Evolutionary conservation across 2,329 filamentous ascomycete genomes (phyloP).

Genomic region (Fusarium lyarnte): DNA sequence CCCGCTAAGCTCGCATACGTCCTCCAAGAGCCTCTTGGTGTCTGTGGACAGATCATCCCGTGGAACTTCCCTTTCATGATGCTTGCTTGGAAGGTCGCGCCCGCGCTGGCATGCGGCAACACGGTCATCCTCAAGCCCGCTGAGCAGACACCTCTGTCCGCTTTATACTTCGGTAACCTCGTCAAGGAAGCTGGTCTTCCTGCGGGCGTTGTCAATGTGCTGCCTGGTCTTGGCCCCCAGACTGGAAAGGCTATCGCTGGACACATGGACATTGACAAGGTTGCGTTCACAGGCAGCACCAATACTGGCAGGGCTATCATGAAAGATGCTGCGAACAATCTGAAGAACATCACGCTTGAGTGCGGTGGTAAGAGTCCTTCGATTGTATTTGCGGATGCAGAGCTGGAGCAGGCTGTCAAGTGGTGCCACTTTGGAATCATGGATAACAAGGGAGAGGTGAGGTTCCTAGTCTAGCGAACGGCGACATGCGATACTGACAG

Average conservation of each 20-base stretch:
- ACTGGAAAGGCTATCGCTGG: conserved; percentile 71
- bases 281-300: conserved; percentile 77
- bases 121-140: conserved; percentile 67
- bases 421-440: conserved; percentile 51
- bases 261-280: conserved; percentile 72
- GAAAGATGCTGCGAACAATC: conserved; percentile 69
- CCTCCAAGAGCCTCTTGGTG: conserved; percentile 73
- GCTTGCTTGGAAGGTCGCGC: conserved; percentile 77
- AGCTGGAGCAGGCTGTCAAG: conserved; percentile 70
- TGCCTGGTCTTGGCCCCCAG: conserved; percentile 71
- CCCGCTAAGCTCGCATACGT: conserved; percentile 73
- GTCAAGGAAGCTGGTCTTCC: conserved; percentile 76
- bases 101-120: conserved; percentile 68
- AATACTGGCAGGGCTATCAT: conserved; percentile 73
- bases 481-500: neutral
- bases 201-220: conserved; percentile 76
- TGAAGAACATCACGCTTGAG: conserved; percentile 68
- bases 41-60: conserved; percentile 73
- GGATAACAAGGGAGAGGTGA: conserved; percentile 67
- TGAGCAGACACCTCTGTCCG: conserved; percentile 68
- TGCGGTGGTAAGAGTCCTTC: conserved; percentile 68
- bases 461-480: rapidly evolving
- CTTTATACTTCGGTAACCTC: conserved; percentile 68
- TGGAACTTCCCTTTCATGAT: conserved; percentile 50
- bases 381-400: conserved; percentile 67